A percentile compares a stretch with the other conserved stretches of the same genome.
Conservation (phyloP, 179 eudicot genomes). For the Beta macrorhiza region DNA sequence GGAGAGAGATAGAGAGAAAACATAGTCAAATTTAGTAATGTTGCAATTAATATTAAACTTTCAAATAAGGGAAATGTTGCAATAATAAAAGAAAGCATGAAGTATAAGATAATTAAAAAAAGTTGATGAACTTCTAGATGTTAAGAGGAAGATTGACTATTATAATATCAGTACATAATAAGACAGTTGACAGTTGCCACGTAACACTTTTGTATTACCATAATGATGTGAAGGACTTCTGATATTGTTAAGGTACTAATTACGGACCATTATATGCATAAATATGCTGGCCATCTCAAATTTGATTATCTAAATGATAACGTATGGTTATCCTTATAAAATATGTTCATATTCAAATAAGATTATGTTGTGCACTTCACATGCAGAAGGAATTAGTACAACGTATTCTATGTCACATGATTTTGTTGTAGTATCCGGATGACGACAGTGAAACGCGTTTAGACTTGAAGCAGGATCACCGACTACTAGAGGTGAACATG, state of each 20-base stretch:
- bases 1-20: too few species aligned
- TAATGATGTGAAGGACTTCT: not conserved
- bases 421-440: not conserved
- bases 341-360: not conserved
- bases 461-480: conserved; percentile 7
- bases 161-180: too few species aligned
- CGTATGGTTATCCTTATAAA: not conserved
- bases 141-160: not conserved
- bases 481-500: not conserved
- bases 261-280: not conserved
- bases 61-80: too few species aligned
- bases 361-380: not conserved
- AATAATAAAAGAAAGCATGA: too few species aligned
- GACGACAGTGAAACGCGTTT: conserved; percentile 13
- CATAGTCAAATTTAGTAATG: too few species aligned
- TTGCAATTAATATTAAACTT: too few species aligned
- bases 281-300: not conserved
- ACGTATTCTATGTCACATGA: too few species aligned
- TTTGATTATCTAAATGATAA: not conserved
- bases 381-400: conserved; percentile 1
- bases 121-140: not conserved
- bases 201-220: not conserved
- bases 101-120: too few species aligned
- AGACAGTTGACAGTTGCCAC: conserved; percentile 6
- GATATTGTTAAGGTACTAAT: not conserved